A percentile compares a stretch with the other conserved stretches of the same genome.
Conservation (phyloP, 2,329 filamentous ascomycete species). For the Penicillium sp. region DNA sequence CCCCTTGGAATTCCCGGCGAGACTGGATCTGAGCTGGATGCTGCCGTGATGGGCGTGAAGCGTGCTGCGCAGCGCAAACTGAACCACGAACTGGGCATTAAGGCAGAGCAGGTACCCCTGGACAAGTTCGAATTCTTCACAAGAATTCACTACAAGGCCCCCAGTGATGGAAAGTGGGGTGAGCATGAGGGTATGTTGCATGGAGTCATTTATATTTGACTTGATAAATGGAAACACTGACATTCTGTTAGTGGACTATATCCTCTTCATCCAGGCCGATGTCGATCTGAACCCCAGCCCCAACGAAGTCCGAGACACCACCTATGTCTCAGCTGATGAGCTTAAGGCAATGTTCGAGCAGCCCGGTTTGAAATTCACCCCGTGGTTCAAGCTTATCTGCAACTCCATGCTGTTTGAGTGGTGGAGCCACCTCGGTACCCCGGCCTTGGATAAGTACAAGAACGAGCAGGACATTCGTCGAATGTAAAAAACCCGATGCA, state of each 20-base stretch:
- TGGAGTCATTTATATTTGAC: background rate
- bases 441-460: slow-evolving; percentile 77
- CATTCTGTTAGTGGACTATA: slow-evolving; percentile 72
- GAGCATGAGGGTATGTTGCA: slow-evolving; percentile 83
- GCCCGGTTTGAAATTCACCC: slow-evolving; percentile 79
- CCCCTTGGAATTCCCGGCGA: slow-evolving; percentile 88
- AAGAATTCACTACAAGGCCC: slow-evolving; percentile 95
- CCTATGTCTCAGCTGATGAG: slow-evolving; percentile 78
- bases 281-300: slow-evolving; percentile 77
- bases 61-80: slow-evolving; percentile 90
- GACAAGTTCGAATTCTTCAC: slow-evolving; percentile 93
- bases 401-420: slow-evolving; percentile 96
- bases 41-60: slow-evolving; percentile 82
- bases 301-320: slow-evolving; percentile 84
- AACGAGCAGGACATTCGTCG: slow-evolving; percentile 84
- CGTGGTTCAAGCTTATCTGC: slow-evolving; percentile 99
- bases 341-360: slow-evolving; percentile 84
- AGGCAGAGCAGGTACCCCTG: slow-evolving; percentile 79
- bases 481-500: slow-evolving; percentile 54
- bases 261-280: slow-evolving; percentile 93
- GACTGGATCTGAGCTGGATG: slow-evolving; percentile 76
- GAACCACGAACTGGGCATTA: slow-evolving; percentile 91
- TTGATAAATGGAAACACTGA: background rate
- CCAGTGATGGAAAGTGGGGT: slow-evolving; percentile 96
- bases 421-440: slow-evolving; percentile 79